These are phyloP conservation scores for Colletotrichum gigasporum DNA, from an alignment of 2,329 filamentous ascomycete genomes.

Conservation along the genomic window DNA sequence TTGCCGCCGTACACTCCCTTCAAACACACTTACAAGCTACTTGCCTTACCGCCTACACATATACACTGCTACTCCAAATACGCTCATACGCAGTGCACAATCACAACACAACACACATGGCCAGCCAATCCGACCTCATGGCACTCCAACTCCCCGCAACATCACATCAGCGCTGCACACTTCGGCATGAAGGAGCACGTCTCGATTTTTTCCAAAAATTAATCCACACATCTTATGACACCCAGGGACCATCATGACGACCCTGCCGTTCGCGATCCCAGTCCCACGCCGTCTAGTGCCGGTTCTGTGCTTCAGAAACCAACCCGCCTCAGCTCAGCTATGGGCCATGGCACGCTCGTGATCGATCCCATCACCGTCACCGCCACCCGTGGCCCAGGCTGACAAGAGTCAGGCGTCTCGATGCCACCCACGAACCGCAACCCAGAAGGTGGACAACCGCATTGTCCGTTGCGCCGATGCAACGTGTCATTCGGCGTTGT, in stretches of 20 bases:
- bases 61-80: no score
- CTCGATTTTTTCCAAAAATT: background rate
- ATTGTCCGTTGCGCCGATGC: constrained; percentile 9
- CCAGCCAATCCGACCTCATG: background rate
- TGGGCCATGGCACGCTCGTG: background rate
- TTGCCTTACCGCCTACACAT: no score
- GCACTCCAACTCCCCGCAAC: background rate
- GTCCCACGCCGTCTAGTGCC: background rate
- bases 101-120: background rate
- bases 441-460: background rate
- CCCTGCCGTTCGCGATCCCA: background rate
- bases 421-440: background rate
- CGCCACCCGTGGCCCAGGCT: background rate
- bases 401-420: background rate
- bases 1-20: no score
- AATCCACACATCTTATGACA: background rate
- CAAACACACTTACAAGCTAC: no score
- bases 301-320: background rate
- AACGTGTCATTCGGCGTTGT: background rate
- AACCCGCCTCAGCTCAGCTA: background rate
- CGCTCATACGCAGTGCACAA: background rate
- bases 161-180: background rate
- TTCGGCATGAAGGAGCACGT: background rate
- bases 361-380: no score
- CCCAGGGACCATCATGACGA: background rate